Evolutionary conservation across 345 rosid species (phyloP).

Genomic region (Kandelia obovata): DNA sequence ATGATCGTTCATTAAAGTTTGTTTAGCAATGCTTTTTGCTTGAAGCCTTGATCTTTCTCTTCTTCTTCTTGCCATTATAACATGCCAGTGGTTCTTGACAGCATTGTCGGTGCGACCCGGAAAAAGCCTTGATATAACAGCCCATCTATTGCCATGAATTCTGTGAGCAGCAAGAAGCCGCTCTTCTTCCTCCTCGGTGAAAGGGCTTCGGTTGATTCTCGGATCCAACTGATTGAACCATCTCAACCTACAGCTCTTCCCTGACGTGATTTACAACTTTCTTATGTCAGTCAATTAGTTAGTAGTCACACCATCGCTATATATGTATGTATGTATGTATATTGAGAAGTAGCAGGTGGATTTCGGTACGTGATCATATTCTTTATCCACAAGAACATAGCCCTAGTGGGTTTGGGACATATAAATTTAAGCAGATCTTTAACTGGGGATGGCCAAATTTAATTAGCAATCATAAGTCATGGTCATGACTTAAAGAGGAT

Average conservation of each 20-base stretch:
- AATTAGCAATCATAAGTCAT: neutral
- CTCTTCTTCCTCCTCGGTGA: slow-evolving; percentile 90
- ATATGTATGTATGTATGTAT: neutral
- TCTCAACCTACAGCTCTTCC: slow-evolving; percentile 93
- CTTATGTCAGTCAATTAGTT: neutral
- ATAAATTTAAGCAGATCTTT: no score
- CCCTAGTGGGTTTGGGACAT: no score
- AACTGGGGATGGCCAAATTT: no score
- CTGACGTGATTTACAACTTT: slow-evolving; percentile 25
- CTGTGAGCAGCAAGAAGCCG: slow-evolving; percentile 69
- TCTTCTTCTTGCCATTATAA: slow-evolving; percentile 75
- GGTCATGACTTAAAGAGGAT: neutral
- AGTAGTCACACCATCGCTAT: neutral
- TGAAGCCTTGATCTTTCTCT: slow-evolving; percentile 37
- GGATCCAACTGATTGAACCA: slow-evolving; percentile 98
- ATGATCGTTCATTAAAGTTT: neutral
- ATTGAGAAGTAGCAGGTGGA: no score
- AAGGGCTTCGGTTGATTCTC: slow-evolving; percentile 77
- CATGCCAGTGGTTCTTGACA: slow-evolving; percentile 97
- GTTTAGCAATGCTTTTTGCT: slow-evolving; percentile 13
- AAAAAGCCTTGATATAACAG: slow-evolving; percentile 71
- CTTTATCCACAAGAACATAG: no score
- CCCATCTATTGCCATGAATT: slow-evolving; percentile 91
- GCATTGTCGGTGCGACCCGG: slow-evolving; percentile 96
- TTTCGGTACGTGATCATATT: no score